A percentile compares a stretch with the other conserved stretches of the same genome.
These are phyloP conservation scores for Dysphania ambrosioides DNA, from an alignment of 148 eudicot genomes.

Conservation along the genomic window DNA sequence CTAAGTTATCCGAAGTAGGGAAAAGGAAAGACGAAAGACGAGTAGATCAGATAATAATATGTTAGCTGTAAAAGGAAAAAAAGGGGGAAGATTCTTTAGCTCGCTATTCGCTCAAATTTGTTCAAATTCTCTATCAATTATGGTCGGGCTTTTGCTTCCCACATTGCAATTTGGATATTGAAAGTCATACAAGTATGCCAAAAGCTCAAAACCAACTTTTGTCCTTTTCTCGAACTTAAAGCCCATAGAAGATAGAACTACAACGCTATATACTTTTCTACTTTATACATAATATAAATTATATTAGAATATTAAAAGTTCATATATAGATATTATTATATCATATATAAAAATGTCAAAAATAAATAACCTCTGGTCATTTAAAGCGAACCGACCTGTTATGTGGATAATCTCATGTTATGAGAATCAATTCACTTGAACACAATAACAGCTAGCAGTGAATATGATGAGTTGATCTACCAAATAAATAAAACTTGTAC, in stretches of 20 bases:
- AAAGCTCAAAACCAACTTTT: slow-evolving; percentile 7
- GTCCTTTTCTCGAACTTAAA: background rate
- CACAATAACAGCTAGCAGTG: too few relatives aligned
- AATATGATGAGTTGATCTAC: background rate
- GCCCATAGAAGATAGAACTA: too few relatives aligned
- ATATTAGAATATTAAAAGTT: too few relatives aligned
- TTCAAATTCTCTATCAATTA: too few relatives aligned
- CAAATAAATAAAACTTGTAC: background rate
- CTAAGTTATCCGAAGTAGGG: background rate
- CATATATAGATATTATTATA: too few relatives aligned
- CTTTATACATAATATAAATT: too few relatives aligned
- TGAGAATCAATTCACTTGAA: too few relatives aligned
- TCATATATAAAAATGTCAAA: too few relatives aligned
- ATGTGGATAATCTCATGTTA: too few relatives aligned
- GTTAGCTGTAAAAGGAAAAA: slow-evolving; percentile 8
- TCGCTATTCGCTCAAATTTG: slow-evolving; percentile 3
- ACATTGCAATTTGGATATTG: background rate
- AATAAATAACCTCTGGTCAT: too few relatives aligned
- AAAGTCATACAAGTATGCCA: background rate
- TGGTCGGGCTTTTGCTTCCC: slow-evolving; percentile 12
- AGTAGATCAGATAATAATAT: background rate
- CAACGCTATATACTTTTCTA: too few relatives aligned
- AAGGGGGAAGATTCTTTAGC: slow-evolving; percentile 13
- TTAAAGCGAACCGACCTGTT: too few relatives aligned
- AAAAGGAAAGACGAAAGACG: background rate